phyloP scores from a whole-genome alignment of 768 basidiomycete species.

The Boletus huronensis region DNA sequence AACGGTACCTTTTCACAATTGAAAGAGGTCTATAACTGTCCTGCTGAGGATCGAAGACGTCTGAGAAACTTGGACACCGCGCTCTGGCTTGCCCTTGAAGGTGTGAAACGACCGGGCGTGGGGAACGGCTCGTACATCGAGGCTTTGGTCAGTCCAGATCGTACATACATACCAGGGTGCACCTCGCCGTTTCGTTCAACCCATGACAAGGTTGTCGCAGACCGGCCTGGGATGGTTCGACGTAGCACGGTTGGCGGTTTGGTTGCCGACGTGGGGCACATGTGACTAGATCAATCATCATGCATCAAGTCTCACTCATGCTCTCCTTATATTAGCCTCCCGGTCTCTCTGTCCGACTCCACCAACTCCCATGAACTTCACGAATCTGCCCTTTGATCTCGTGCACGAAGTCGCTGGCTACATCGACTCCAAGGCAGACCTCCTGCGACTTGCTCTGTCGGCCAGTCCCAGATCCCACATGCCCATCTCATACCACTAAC shows the following conservation, averaged over 20 bases:
- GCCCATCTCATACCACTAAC: constrained; percentile 4
- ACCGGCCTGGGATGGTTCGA: too few relatives aligned
- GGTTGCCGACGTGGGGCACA: not conserved
- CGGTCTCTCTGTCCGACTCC: not conserved
- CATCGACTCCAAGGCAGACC: constrained; percentile 49
- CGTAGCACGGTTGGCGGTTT: too few relatives aligned
- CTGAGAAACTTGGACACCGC: not conserved
- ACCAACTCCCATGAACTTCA: constrained; percentile 15
- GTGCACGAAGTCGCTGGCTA: constrained; percentile 61
- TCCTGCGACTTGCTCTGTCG: constrained; percentile 57
- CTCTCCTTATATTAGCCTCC: not conserved
- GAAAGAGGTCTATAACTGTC: not conserved
- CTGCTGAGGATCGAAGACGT: not conserved
- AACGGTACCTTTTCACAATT: not conserved
- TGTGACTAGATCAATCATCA: not conserved
- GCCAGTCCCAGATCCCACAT: constrained; percentile 41
- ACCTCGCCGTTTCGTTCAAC: too few relatives aligned
- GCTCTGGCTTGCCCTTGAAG: not conserved
- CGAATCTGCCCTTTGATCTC: constrained; percentile 51
- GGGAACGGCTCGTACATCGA: not conserved
- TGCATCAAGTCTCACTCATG: too few relatives aligned
- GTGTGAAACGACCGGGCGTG: not conserved
- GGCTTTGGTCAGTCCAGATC: not conserved
- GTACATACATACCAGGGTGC: too few relatives aligned
- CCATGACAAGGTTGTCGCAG: too few relatives aligned